Evolutionary conservation across 345 rosid genomes (phyloP), one percentile per base, ranked within the genome.

Genomic region (Reutealis trisperma): DNA sequence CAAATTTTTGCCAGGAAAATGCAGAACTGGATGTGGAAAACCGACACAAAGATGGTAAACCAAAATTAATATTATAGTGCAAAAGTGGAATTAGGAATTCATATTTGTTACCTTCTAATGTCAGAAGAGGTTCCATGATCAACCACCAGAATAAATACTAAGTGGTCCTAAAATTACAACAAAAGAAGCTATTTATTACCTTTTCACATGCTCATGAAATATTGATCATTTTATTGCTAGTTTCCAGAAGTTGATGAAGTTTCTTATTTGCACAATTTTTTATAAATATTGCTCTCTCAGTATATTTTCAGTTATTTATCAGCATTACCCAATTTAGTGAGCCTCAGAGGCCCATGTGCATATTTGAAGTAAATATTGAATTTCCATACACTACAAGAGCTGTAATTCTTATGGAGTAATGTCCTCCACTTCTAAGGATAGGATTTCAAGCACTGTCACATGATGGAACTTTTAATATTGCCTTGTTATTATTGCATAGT

Each of bases 1-100:
- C 83, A 82, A 82, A 71, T 96, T 96, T 85, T 71, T 70, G 77
- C 98, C 93, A 11, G 87, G 87, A 79, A 96, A 93, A 87, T 96
- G 98, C 84, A 70, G 76, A 58, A 91, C 94, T 67, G 97, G 98
- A 57, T 92, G 99, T 73, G 97, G 97, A 73, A 86, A 93, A 86
- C 96, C 98, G 45, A 82, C 97, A 67, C 99, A 96, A 67, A 87
- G 98, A 91, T 93, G 99, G 99, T 95, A 93, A 86, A 60, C 25
- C n/a, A 13, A 32, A 41, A 42, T 37, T n/a, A 16, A 9, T 34
- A 21, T 54, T 61, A 15, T 37, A 2, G 32, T 47, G 42, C 11
- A 16, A 42, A 57, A 11, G 5, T 37, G 11, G 44, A 47, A 30
- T 58, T 30, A 44, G 58, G 2, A 22, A 2, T 25, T 75, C 18